Conservation (phyloP, 2,329 filamentous ascomycete species). For the Verticillium isaacii region DNA sequence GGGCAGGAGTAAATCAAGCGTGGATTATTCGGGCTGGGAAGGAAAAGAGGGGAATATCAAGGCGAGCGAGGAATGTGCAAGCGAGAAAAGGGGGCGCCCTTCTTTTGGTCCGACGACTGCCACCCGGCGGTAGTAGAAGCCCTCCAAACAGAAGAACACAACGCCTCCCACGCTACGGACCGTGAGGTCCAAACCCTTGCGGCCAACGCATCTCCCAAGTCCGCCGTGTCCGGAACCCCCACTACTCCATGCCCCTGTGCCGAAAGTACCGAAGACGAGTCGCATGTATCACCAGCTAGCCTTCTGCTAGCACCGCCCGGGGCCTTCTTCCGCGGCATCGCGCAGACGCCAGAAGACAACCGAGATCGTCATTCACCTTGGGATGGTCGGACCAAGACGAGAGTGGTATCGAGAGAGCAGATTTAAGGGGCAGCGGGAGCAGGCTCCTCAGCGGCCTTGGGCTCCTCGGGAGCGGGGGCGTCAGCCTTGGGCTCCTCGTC, state of each 20-base stretch:
- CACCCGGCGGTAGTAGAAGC: conserved; percentile 1
- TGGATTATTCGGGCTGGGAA: conserved; percentile 7
- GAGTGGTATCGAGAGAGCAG: conserved; percentile 29
- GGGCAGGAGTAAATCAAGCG: conserved; percentile 3
- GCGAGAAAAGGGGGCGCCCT: not conserved
- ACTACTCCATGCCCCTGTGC: conserved; percentile 25
- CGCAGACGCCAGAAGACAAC: conserved; percentile 2
- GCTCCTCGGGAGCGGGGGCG: conserved; percentile 23
- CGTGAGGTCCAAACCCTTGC: conserved; percentile 8
- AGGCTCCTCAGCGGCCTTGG: conserved; percentile 32
- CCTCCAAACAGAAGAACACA: conserved; percentile 1
- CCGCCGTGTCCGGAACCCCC: conserved; percentile 19
- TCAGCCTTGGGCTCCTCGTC: conserved; percentile 50
- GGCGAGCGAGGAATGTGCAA: conserved; percentile 5
- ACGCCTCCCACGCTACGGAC: conserved; percentile 1
- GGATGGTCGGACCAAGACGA: conserved; percentile 29
- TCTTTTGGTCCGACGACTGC: conserved; percentile 9
- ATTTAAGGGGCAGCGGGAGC: conserved; percentile 48
- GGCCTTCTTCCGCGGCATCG: conserved; percentile 5
- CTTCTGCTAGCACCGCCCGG: conserved; percentile 16
- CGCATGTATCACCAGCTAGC: conserved; percentile 26
- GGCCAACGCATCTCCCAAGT: conserved; percentile 18
- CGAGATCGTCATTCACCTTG: conserved; percentile 21
- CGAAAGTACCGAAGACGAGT: conserved; percentile 16
- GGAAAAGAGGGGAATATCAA: conserved; percentile 8